Evolutionary conservation across 2,329 filamentous ascomycete genomes (phyloP).

Genomic region (Seiridium unicorne): DNA sequence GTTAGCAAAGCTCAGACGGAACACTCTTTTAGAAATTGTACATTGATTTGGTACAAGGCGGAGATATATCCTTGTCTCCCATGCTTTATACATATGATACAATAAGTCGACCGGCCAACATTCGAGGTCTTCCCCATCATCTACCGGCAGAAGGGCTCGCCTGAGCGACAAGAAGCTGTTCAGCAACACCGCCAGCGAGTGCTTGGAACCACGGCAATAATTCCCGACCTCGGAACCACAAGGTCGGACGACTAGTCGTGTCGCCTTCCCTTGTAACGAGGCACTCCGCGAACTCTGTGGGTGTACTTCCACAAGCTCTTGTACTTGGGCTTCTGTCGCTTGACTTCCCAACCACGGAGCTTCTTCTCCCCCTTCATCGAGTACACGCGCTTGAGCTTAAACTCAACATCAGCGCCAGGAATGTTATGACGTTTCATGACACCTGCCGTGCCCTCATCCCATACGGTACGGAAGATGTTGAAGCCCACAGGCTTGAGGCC

Average conservation of each 20-base stretch:
- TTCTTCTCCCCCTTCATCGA: slow-evolving; percentile 61
- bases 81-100: slow-evolving; percentile 14
- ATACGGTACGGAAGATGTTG: slow-evolving; percentile 82
- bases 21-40: background rate
- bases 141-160: background rate
- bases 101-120: background rate
- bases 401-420: slow-evolving; percentile 77
- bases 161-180: background rate
- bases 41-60: slow-evolving; percentile 4
- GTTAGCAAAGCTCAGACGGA: too few relatives aligned
- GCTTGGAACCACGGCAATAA: background rate
- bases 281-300: slow-evolving; percentile 46
- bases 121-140: background rate
- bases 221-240: background rate
- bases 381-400: slow-evolving; percentile 76
- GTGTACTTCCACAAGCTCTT: slow-evolving; percentile 64
- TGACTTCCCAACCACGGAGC: slow-evolving; percentile 65
- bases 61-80: slow-evolving; percentile 4
- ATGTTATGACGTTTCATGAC: slow-evolving; percentile 82
- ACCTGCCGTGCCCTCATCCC: slow-evolving; percentile 83
- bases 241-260: background rate
- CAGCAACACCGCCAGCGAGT: background rate
- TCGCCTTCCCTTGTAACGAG: slow-evolving; percentile 6
- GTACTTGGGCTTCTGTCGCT: slow-evolving; percentile 64
- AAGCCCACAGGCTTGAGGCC: slow-evolving; percentile 73